phyloP scores from a whole-genome alignment of 2,329 filamentous ascomycete species.

The Ilyonectria destructans region DNA sequence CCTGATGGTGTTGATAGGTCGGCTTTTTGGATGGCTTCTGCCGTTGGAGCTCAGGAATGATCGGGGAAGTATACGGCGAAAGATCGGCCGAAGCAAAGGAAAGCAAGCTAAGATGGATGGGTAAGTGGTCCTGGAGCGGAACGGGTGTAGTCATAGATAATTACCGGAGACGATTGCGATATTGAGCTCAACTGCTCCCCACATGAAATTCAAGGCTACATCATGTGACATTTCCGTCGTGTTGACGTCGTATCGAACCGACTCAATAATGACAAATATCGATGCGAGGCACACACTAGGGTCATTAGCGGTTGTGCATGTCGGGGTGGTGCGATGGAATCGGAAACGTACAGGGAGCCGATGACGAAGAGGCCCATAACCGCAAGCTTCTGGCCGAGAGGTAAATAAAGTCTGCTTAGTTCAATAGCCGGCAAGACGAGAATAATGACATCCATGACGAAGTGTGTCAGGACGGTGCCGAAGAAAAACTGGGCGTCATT shows the following conservation, averaged over 20 bases:
- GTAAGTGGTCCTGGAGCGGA: neutral
- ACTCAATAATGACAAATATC: constrained; percentile 33
- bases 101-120: constrained; percentile 36
- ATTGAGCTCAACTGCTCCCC: constrained; percentile 41
- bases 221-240: constrained; percentile 38
- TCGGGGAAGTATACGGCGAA: constrained; percentile 34
- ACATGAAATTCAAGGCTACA: constrained; percentile 36
- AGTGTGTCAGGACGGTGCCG: constrained; percentile 51
- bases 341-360: constrained; percentile 43
- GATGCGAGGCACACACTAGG: constrained; percentile 42
- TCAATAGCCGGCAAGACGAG: constrained; percentile 51
- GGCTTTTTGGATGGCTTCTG: constrained; percentile 37
- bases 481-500: constrained; percentile 52
- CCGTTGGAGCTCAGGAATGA: constrained; percentile 38
- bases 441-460: constrained; percentile 53
- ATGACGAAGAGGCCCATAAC: constrained; percentile 46
- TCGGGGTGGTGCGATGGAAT: neutral
- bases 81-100: constrained; percentile 42
- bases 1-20: constrained; percentile 35
- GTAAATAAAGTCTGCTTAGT: constrained; percentile 47
- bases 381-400: constrained; percentile 45
- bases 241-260: constrained; percentile 28
- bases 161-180: constrained; percentile 44
- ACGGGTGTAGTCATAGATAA: neutral
- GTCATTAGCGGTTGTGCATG: constrained; percentile 13